Evolutionary conservation across 2,329 filamentous ascomycete genomes (phyloP), one percentile per base, ranked within the genome.

Genomic region (Bretziella fagacearum): DNA sequence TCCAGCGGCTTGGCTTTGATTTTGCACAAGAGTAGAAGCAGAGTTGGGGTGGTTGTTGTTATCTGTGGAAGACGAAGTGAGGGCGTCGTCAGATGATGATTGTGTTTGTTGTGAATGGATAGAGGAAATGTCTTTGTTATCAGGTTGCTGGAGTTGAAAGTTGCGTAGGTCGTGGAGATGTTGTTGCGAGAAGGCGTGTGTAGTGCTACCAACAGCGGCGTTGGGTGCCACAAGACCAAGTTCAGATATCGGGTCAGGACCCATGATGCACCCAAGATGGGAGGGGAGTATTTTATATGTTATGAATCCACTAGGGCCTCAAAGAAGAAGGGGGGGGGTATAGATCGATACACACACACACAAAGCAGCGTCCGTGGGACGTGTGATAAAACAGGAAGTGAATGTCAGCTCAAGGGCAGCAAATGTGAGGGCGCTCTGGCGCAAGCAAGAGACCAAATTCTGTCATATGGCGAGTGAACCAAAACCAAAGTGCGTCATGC

Each of bases 371-470:
- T n/a, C n/a, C 11, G 18, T 22, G 29, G 44, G 30, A 25, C 10
- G 32, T 33, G 41, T 30, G 35, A 30, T 7, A 39, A 25, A 39
- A 40, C 15, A 47, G 25, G 26, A 30, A 35, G 35, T 11, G 20
- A 44, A 45, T 22, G 25, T 10, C 8, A 11, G n/a, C 4, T 18
- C 22, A 23, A 15, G 23, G 42, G 33, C 35, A 49, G 42, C 29
- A 33, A 36, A 45, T 33, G n/a, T 20, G 36, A 39, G 23, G 36
- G 26, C 41, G 35, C 35, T 50, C 44, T 50, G 48, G 48, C 48
- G 48, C 48, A 37, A 50, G 18, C 26, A 43, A 39, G 25, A 39
- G n/a, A 39, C 37, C 15, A 37, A 46, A 50, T 50, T 46, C 44
- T 50, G 44, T 50, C 48, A 50, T 50, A 41, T 15, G 32, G 18